Conservation (phyloP, 345 rosid genomes). For the Eucalyptus tenuipes region DNA sequence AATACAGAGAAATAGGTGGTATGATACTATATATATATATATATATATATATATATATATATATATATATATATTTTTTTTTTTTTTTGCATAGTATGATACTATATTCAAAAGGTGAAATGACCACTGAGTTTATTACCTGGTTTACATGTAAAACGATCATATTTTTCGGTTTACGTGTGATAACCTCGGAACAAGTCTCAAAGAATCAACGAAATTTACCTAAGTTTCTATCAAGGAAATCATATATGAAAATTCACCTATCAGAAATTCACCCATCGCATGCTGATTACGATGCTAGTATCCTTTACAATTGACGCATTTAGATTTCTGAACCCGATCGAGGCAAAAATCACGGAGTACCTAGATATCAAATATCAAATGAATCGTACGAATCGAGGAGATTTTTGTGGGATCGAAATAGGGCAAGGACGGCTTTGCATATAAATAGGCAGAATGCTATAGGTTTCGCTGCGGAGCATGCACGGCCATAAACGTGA, state of each 20-base stretch:
- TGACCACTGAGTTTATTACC: neutral
- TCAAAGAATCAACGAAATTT: neutral
- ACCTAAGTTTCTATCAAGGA: neutral
- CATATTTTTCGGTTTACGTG: neutral
- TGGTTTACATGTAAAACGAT: neutral
- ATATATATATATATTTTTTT: too few relatives aligned
- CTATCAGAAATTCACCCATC: neutral
- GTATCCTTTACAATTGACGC: neutral
- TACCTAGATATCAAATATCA: neutral
- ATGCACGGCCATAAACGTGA: neutral
- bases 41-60: too few relatives aligned
- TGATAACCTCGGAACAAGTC: neutral
- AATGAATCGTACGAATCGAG: neutral
- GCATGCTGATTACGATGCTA: neutral
- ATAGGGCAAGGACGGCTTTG: neutral
- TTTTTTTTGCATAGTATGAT: too few relatives aligned
- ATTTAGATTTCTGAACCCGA: neutral
- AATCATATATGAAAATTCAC: neutral
- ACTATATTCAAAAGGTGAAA: neutral
- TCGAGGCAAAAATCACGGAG: neutral
- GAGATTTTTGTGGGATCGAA: neutral
- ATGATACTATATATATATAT: accelerated
- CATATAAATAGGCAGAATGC: neutral
- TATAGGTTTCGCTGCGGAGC: neutral
- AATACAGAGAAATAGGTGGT: neutral